Conservation (phyloP, 106 monocot genomes). For the Cymbidium sinense region DNA sequence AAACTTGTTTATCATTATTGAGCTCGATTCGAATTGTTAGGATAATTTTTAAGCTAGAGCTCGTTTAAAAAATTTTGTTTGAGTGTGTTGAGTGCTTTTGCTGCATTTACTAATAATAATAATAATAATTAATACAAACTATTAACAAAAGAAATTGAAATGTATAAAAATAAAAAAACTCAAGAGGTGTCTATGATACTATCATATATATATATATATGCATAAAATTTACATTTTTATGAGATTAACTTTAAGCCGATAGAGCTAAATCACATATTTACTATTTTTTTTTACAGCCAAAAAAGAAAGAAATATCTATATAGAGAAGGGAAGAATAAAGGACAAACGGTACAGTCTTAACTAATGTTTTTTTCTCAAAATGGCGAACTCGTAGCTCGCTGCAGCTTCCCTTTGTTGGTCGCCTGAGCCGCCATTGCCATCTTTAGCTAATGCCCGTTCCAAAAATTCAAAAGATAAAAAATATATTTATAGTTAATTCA, state of each 20-base stretch:
- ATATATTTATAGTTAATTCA: neutral
- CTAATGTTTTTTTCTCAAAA: conserved; percentile 74
- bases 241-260: neutral
- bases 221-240: neutral
- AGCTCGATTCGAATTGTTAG: too few species aligned
- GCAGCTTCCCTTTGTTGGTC: conserved; percentile 31
- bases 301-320: neutral
- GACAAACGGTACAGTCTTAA: neutral
- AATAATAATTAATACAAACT: too few species aligned
- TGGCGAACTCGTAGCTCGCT: conserved; percentile 48
- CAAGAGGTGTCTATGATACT: neutral
- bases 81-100: too few species aligned
- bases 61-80: too few species aligned
- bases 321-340: neutral
- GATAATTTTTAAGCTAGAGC: too few species aligned
- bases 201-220: neutral
- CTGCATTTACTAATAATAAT: too few species aligned
- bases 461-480: neutral
- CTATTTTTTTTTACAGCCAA: neutral
- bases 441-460: conserved; percentile 19
- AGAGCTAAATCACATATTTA: too few species aligned
- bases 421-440: conserved; percentile 37
- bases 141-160: too few species aligned
- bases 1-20: too few species aligned
- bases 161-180: too few species aligned